Evolutionary conservation across 2,329 filamentous ascomycete genomes (phyloP).

Genomic region (Xylaria sp.): DNA sequence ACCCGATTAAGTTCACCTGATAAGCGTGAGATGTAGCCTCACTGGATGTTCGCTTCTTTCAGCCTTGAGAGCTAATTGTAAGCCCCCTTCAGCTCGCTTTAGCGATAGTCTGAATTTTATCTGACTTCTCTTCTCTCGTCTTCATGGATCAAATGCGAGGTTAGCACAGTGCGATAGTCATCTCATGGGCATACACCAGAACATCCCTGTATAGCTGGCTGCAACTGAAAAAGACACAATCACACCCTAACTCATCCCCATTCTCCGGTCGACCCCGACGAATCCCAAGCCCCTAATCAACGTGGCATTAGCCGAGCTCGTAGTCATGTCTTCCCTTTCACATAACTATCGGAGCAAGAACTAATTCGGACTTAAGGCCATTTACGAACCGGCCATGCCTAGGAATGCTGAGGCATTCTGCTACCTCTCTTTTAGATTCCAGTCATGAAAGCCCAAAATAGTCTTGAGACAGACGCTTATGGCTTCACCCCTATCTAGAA

Average conservation of each 20-base stretch:
- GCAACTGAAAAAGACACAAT: not conserved
- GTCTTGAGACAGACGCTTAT: not conserved
- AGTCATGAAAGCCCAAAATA: constrained; percentile 2
- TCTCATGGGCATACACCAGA: no score
- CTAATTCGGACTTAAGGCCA: not conserved
- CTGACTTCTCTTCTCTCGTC: not conserved
- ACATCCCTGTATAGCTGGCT: no score
- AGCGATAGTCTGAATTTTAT: not conserved
- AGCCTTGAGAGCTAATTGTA: constrained; percentile 13
- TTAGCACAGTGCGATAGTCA: not conserved
- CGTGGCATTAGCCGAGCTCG: constrained; percentile 13
- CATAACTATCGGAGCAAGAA: not conserved
- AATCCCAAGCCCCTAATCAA: constrained; percentile 12
- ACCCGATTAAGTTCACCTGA: no score
- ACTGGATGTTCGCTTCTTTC: constrained; percentile 9
- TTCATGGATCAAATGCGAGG: not conserved
- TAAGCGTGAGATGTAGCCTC: constrained; percentile 11
- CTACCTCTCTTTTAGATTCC: not conserved
- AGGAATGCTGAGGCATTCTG: constrained; percentile 12
- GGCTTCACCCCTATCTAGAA: constrained; percentile 1
- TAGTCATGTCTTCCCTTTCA: not conserved
- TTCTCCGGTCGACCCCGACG: not conserved
- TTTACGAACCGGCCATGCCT: not conserved
- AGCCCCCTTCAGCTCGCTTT: constrained; percentile 14
- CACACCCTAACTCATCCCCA: constrained; percentile 7